These are phyloP conservation scores for Kodamaea nitidulidarum DNA, from an alignment of 805 yeast genomes.

Conservation along the genomic window DNA sequence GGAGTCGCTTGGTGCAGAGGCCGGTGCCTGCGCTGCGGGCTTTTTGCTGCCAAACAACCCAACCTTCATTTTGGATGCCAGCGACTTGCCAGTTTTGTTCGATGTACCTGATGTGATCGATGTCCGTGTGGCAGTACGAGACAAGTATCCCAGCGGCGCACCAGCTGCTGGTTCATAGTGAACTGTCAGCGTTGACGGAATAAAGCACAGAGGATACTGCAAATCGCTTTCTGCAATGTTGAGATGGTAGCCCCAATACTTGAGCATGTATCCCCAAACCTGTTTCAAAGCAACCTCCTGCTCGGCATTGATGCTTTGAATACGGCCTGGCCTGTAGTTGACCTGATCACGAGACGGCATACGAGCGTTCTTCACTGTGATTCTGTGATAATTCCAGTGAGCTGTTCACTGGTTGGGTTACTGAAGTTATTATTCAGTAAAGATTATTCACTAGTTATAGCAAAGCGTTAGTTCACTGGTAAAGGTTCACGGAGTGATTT, in stretches of 20 bases:
- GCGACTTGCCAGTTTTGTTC: conserved; percentile 20
- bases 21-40: conserved; percentile 2
- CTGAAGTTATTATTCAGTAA: no score
- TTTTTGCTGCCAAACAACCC: conserved; percentile 21
- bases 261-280: conserved; percentile 63
- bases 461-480: no score
- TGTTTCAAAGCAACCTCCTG: conserved; percentile 66
- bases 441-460: no score
- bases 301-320: conserved; percentile 39
- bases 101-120: conserved; percentile 25
- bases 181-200: conserved; percentile 24
- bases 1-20: conserved; percentile 19
- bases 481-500: no score
- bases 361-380: not conserved
- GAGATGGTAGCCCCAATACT: conserved; percentile 51
- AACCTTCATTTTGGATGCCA: conserved; percentile 29
- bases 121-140: conserved; percentile 19
- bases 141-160: conserved; percentile 14
- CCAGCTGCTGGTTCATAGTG: conserved; percentile 10
- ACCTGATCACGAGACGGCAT: conserved; percentile 14
- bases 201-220: conserved; percentile 26
- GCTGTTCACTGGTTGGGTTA: no score
- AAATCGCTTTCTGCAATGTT: conserved; percentile 27
- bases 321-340: conserved; percentile 33
- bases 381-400: no score